phyloP scores from a whole-genome alignment of 1,284 basidiomycete genomes.

The Leccinum subrobustum region DNA sequence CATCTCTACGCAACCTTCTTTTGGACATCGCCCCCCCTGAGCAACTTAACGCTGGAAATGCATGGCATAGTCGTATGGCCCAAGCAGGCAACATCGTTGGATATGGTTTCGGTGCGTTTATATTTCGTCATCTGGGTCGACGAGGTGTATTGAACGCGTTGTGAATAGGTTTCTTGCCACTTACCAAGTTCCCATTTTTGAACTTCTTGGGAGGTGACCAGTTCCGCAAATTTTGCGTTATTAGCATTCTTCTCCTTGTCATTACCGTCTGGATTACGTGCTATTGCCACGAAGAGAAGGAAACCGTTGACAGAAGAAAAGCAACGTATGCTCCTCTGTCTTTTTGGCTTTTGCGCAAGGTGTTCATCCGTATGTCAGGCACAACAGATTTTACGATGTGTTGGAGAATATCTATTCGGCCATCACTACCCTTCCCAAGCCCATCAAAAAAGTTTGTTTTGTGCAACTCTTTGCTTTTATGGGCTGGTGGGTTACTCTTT shows the following conservation, averaged over 20 bases:
- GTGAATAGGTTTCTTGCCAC: slow-evolving; percentile 75
- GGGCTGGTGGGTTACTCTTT: slow-evolving; percentile 67
- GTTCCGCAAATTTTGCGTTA: slow-evolving; percentile 93
- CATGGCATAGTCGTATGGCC: slow-evolving; percentile 97
- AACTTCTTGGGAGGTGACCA: slow-evolving; percentile 87
- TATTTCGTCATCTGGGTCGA: background rate
- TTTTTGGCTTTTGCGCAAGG: background rate
- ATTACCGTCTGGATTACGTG: slow-evolving; percentile 88
- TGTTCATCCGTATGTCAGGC: slow-evolving; percentile 26
- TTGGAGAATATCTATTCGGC: slow-evolving; percentile 75
- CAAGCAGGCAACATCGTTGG: slow-evolving; percentile 95
- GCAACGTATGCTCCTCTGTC: slow-evolving; percentile 36
- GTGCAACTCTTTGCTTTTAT: slow-evolving; percentile 91
- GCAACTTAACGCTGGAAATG: slow-evolving; percentile 90
- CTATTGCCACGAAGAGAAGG: slow-evolving; percentile 75
- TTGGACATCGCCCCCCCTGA: slow-evolving; percentile 86
- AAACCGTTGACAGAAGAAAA: slow-evolving; percentile 46
- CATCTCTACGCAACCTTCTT: slow-evolving; percentile 87
- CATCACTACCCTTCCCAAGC: slow-evolving; percentile 72
- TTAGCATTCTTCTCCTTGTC: slow-evolving; percentile 79
- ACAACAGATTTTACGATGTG: slow-evolving; percentile 57
- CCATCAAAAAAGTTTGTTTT: slow-evolving; percentile 86
- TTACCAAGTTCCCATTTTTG: slow-evolving; percentile 74
- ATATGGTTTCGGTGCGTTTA: slow-evolving; percentile 74
- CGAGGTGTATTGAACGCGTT: background rate